Evolutionary conservation across 1,139 yeast species (phyloP).

Genomic region (Yamadazyma triangularis): DNA sequence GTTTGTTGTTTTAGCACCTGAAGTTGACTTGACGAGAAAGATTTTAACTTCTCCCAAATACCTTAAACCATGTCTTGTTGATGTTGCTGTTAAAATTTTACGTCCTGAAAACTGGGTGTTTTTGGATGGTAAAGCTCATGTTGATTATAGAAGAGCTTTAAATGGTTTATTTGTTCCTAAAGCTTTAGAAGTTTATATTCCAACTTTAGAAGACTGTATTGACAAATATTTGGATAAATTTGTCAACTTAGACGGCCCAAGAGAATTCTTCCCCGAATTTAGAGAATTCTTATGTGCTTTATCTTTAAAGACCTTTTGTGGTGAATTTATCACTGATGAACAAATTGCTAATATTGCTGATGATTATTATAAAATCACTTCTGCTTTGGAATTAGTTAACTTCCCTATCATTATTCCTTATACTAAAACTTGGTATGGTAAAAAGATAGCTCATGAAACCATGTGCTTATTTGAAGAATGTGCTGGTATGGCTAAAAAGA

Average conservation of each 20-base stretch:
- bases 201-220: slow-evolving; percentile 78
- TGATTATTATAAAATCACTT: slow-evolving; percentile 85
- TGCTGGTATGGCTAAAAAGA: slow-evolving; percentile 79
- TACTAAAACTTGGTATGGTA: slow-evolving; percentile 98
- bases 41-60: slow-evolving; percentile 78
- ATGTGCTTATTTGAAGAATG: slow-evolving; percentile 87
- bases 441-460: slow-evolving; percentile 85
- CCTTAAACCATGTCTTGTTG: slow-evolving; percentile 97
- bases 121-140: slow-evolving; percentile 90
- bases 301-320: slow-evolving; percentile 90
- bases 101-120: slow-evolving; percentile 98
- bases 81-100: slow-evolving; percentile 87
- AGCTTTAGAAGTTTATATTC: slow-evolving; percentile 81
- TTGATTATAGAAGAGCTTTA: slow-evolving; percentile 85
- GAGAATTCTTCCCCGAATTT: slow-evolving; percentile 83
- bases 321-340: slow-evolving; percentile 86
- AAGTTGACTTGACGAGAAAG: slow-evolving; percentile 87
- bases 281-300: slow-evolving; percentile 95
- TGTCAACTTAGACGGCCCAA: slow-evolving; percentile 56
- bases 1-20: slow-evolving; percentile 91
- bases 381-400: slow-evolving; percentile 93
- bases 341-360: slow-evolving; percentile 87
- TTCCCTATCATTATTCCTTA: slow-evolving; percentile 94
- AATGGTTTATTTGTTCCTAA: slow-evolving; percentile 83
- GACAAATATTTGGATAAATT: slow-evolving; percentile 73